Evolutionary conservation across 495 filamentous ascomycete species (phyloP).

Genomic region (Chaetomidium leptoderma): DNA sequence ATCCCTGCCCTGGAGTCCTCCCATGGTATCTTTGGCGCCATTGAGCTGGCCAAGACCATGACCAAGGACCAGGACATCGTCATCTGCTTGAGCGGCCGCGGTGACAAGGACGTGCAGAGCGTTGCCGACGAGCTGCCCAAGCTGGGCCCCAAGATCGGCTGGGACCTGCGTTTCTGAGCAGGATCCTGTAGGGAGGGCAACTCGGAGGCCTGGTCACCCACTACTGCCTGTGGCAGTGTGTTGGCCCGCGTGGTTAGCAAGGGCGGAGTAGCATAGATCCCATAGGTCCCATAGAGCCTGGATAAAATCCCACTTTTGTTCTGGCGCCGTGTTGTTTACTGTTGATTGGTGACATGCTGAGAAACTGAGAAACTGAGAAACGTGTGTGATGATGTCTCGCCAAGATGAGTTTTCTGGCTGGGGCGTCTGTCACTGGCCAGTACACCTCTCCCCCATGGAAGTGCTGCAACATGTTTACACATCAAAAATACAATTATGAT

Average conservation of each 20-base stretch:
- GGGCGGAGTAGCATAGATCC: background rate
- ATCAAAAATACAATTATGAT: slow-evolving; percentile 24
- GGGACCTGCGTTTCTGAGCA: slow-evolving; percentile 81
- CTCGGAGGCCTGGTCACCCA: background rate
- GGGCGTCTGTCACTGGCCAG: no score
- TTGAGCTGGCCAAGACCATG: slow-evolving; percentile 91
- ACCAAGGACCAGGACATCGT: slow-evolving; percentile 82
- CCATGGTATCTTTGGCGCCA: slow-evolving; percentile 84
- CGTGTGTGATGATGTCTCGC: background rate
- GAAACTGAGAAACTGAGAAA: no score
- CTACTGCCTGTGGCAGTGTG: background rate
- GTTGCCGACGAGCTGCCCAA: slow-evolving; percentile 90
- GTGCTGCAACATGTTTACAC: slow-evolving; percentile 10
- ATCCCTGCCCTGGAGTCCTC: slow-evolving; percentile 93
- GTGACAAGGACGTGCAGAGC: slow-evolving; percentile 98
- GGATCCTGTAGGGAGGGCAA: background rate
- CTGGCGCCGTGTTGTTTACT: background rate
- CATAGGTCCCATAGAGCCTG: background rate
- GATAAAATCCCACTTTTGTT: background rate
- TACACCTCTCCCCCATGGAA: no score
- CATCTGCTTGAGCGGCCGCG: slow-evolving; percentile 87
- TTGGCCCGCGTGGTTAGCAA: background rate
- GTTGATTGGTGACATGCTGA: background rate
- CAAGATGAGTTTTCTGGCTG: no score
- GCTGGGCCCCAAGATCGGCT: slow-evolving; percentile 86